Evolutionary conservation across 208 protist species (phyloP).

Genomic region (Leishmania braziliensis): DNA sequence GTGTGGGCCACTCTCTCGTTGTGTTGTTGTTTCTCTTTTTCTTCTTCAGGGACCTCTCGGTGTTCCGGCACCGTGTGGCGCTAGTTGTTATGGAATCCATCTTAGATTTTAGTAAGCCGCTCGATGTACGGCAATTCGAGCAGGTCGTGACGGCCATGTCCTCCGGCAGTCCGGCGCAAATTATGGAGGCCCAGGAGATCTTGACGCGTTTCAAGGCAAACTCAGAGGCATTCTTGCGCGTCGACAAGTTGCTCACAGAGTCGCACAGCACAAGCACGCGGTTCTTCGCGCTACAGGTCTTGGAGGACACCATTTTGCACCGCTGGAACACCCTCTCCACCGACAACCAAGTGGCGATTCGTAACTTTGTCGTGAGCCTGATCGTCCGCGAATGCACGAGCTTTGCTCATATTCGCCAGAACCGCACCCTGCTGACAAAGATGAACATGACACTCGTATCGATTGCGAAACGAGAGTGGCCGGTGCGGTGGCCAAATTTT

Average conservation of each 20-base stretch:
- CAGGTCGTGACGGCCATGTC: conserved; percentile 60
- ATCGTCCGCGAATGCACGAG: conserved; percentile 90
- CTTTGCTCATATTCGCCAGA: conserved; percentile 54
- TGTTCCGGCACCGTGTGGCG: background rate
- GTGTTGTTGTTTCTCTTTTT: background rate
- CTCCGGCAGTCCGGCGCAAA: conserved; percentile 46
- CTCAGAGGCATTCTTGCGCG: conserved; percentile 91
- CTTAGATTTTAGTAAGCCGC: conserved; percentile 69
- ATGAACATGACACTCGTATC: conserved; percentile 90
- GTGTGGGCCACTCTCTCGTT: background rate
- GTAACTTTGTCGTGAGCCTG: conserved; percentile 95
- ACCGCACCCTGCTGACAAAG: conserved; percentile 86
- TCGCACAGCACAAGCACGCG: conserved; percentile 77
- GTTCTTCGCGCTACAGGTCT: conserved; percentile 93
- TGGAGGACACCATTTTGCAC: conserved; percentile 94
- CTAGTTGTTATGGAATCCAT: conserved; percentile 58
- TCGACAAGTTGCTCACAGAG: conserved; percentile 91
- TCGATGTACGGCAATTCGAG: conserved; percentile 80
- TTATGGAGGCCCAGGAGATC: conserved; percentile 83
- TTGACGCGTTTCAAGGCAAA: conserved; percentile 92
- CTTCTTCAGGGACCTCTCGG: background rate
- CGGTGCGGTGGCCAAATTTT: conserved; percentile 97
- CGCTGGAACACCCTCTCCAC: conserved; percentile 95
- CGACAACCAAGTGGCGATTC: conserved; percentile 93
- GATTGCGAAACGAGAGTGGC: conserved; percentile 99